Base-by-base conservation (phyloP, 352 stramenopile species). In the Phytophthora cactorum region DNA sequence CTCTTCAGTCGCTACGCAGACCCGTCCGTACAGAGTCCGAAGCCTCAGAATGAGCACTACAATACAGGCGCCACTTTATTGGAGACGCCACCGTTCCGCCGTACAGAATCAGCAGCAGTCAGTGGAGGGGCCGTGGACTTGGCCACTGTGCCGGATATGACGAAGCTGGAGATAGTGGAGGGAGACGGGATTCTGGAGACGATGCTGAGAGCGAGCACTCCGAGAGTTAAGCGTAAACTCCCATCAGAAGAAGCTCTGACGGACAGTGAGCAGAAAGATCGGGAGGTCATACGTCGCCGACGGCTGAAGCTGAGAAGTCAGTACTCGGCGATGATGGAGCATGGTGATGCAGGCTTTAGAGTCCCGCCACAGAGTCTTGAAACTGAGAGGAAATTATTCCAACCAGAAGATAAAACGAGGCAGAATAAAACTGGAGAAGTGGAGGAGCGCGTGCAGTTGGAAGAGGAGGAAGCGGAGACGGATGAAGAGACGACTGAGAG, bases 121-220 rank as follows among this genome's bases (percentile, higher is more conserved):
- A 57, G 57, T 49, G 72, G 84, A 28, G 76, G 59, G 2, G 70
- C 86, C 15, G 74, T 90, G n/a, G 78, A 90, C 51, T 59, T 90
- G 29, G 63, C 73, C 11, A 49, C 64, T 7, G 63, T 86, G 15
- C 41, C 55, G 14, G 70, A 84, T 11, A 71, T 85, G 8, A 69
- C 70, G 1, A 49, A 52, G 1, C 63, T 91, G 0, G 85, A 90
- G 64, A 89, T 78, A 5, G 74, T 93, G 9, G 84, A 93, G 47
- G 84, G 84, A n/a, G 72, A 81, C 27, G 81, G 73, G 31, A 93
- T 93, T 47, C 36, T 90, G 7, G 58, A 82, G 14, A 72, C 75
- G 32, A 66, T 93, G 39, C 62, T 90, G 68, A 54, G 51, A 31
- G 62, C 63, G 10, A 78, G 63, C 5, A 90, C 80, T 3, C 82